Evolutionary conservation across 805 yeast species (phyloP).

Genomic region (Lipomyces sp.): DNA sequence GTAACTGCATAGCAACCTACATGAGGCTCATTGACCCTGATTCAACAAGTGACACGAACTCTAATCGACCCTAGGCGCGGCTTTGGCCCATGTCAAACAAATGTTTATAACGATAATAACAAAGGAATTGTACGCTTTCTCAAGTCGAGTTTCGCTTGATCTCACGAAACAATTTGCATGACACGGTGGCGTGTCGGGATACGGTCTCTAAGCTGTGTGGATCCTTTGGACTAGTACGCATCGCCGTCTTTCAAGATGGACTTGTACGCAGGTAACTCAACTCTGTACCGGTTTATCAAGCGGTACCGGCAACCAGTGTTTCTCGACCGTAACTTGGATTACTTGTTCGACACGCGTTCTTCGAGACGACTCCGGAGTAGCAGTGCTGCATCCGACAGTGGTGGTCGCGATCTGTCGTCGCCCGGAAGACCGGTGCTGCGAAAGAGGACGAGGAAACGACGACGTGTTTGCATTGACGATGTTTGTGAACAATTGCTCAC

Average conservation of each 20-base stretch:
- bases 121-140: no score
- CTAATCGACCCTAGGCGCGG: not conserved
- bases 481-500: slow-evolving; percentile 24
- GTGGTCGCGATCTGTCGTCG: not conserved
- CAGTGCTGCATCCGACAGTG: slow-evolving; percentile 5
- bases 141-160: not conserved
- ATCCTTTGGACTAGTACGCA: not conserved
- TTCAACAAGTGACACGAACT: not conserved
- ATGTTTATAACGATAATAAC: no score
- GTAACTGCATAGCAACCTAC: not conserved
- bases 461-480: slow-evolving; percentile 21
- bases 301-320: slow-evolving; percentile 32
- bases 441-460: not conserved
- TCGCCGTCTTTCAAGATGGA: slow-evolving; percentile 18
- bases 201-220: not conserved
- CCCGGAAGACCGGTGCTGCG: not conserved
- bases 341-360: slow-evolving; percentile 22
- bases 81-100: not conserved
- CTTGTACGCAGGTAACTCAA: slow-evolving; percentile 30
- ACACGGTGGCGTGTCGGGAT: not conserved
- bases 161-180: not conserved
- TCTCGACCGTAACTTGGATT: slow-evolving; percentile 32
- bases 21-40: not conserved
- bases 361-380: not conserved
- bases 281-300: slow-evolving; percentile 28